phyloP scores from a whole-genome alignment of 805 yeast genomes.

The Pichia insulana region DNA sequence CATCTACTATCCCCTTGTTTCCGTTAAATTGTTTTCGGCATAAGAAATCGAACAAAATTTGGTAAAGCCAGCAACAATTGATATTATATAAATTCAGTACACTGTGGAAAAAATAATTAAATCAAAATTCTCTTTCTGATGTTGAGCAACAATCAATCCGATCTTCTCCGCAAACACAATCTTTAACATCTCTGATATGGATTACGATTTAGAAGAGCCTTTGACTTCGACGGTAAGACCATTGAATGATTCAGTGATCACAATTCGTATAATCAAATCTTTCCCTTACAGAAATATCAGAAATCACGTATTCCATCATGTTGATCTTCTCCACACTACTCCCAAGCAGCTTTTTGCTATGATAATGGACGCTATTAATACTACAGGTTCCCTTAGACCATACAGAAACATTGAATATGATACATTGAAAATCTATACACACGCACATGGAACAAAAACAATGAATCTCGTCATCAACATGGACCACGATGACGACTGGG shows the following conservation, averaged over 20 bases:
- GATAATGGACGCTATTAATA: constrained; percentile 35
- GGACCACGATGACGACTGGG: constrained; percentile 69
- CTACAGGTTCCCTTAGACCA: constrained; percentile 67
- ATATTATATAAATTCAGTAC: no score
- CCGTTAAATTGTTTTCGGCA: not conserved
- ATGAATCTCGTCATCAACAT: constrained; percentile 86
- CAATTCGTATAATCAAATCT: constrained; percentile 82
- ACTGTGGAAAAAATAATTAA: no score
- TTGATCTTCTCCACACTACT: constrained; percentile 63
- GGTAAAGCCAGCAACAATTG: no score
- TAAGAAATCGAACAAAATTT: no score
- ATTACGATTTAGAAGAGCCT: constrained; percentile 53
- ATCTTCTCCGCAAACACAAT: not conserved
- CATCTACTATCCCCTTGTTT: not conserved
- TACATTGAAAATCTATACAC: constrained; percentile 78
- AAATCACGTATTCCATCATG: constrained; percentile 57
- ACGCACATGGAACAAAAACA: constrained; percentile 92
- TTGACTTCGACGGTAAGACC: constrained; percentile 74
- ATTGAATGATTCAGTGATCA: constrained; percentile 59
- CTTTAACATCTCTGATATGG: not conserved
- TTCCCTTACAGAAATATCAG: constrained; percentile 86
- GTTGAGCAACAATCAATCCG: not conserved
- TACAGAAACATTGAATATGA: constrained; percentile 69
- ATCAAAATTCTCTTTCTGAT: no score
- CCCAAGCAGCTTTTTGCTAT: constrained; percentile 53